Conservation (phyloP, 2,329 filamentous ascomycete genomes). For the Tetracladium maxilliforme region DNA sequence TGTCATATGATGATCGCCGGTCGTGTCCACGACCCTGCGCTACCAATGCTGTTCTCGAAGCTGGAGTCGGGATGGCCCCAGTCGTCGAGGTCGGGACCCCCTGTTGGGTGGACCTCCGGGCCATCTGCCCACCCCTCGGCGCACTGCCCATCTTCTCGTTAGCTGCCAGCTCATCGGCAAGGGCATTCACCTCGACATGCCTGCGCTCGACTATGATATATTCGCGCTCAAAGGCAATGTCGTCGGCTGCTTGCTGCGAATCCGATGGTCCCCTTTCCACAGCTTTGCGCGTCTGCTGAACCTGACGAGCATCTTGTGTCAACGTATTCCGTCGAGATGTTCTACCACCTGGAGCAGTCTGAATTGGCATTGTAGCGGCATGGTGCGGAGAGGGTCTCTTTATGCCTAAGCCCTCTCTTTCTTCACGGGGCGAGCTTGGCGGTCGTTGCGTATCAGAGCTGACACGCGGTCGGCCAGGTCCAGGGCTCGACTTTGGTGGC, state of each 20-base stretch:
- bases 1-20: conserved; percentile 68
- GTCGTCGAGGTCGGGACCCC: conserved; percentile 53
- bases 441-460: no score
- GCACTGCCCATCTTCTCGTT: conserved; percentile 4
- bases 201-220: conserved; percentile 94
- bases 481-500: no score
- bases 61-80: conserved; percentile 51
- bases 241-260: conserved; percentile 63
- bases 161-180: conserved; percentile 86
- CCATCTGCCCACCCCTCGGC: conserved; percentile 34
- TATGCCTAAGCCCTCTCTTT: no score
- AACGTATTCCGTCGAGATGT: no score
- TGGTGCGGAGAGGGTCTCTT: no score
- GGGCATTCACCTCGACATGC: conserved; percentile 90
- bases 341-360: no score
- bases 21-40: conserved; percentile 50
- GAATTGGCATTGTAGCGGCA: no score
- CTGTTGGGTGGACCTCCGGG: conserved; percentile 67
- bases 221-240: conserved; percentile 81
- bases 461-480: no score
- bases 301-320: no score
- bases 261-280: no score
- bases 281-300: no score
- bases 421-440: no score
- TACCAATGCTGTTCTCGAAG: conserved; percentile 62